Conservation (phyloP, 176 grass and related monocot genomes). For the Phoenix dactylifera region DNA sequence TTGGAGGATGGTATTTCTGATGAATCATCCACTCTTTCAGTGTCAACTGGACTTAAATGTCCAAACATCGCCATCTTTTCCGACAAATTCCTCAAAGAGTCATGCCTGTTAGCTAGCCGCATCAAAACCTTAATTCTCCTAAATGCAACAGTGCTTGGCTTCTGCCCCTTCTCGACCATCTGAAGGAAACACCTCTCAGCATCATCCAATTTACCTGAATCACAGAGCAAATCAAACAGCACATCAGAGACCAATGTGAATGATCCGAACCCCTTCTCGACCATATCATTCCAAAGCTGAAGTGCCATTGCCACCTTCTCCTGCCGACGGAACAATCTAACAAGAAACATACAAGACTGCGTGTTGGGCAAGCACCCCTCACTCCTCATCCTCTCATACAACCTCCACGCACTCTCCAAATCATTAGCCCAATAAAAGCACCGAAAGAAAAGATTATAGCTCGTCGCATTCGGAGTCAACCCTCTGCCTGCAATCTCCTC, state of each 20-base stretch:
- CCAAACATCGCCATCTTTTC: slow-evolving; percentile 33
- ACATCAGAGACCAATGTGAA: slow-evolving; percentile 74
- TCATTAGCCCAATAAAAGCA: slow-evolving; percentile 78
- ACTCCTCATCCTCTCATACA: slow-evolving; percentile 45
- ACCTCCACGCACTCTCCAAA: slow-evolving; percentile 31
- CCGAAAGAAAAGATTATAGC: slow-evolving; percentile 84
- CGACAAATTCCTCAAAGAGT: slow-evolving; percentile 45
- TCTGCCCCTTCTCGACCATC: slow-evolving; percentile 60
- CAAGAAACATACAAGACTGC: slow-evolving; percentile 79
- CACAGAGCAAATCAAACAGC: slow-evolving; percentile 72
- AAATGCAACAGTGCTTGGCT: slow-evolving; percentile 55
- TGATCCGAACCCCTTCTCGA: slow-evolving; percentile 54
- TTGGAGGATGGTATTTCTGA: not conserved
- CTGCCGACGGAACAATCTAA: slow-evolving; percentile 51
- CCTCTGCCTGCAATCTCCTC: slow-evolving; percentile 56
- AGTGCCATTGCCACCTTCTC: slow-evolving; percentile 39
- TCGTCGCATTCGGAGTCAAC: slow-evolving; percentile 66
- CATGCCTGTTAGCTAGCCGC: slow-evolving; percentile 64
- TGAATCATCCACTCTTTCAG: not conserved
- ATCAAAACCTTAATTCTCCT: slow-evolving; percentile 84
- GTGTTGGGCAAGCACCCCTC: slow-evolving; percentile 80
- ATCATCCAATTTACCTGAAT: slow-evolving; percentile 69
- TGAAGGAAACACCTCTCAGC: slow-evolving; percentile 71
- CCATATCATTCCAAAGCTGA: slow-evolving; percentile 82
- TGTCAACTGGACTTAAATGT: not conserved